Base-by-base conservation (phyloP, 768 basidiomycete genomes). In the Tulasnella sp. region DNA sequence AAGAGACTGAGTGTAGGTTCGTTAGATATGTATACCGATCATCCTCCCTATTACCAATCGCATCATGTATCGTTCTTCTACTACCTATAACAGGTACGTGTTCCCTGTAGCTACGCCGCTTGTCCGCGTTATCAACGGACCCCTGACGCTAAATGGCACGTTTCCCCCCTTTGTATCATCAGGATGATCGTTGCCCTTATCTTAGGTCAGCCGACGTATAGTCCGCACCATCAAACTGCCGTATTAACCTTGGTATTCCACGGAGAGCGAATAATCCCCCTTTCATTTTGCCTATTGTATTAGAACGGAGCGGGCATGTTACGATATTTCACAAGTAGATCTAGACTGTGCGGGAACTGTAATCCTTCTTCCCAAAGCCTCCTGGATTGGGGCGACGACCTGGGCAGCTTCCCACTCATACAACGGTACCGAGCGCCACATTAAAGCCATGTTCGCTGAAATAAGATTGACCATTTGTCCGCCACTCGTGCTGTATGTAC, bases 1-100 rank as follows among this genome's bases (percentile, higher is more conserved):
- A n/a, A n/a, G n/a, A n/a, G n/a, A n/a, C n/a, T n/a, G n/a, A n/a
- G n/a, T n/a, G n/a, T n/a, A n/a, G n/a, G n/a, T n/a, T n/a, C n/a
- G n/a, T n/a, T n/a, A n/a, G n/a, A n/a, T n/a, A n/a, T n/a, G n/a
- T n/a, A n/a, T n/a, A n/a, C n/a, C n/a, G n/a, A n/a, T n/a, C n/a
- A n/a, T n/a, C n/a, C n/a, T n/a, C n/a, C n/a, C n/a, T n/a, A n/a
- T n/a, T n/a, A n/a, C n/a, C n/a, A n/a, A n/a, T n/a, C n/a, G n/a
- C n/a, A 94, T 82, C 89, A 95, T 79, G 86, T 95, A 76, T 94
- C 93, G 75, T 94, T 93, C 86, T 94, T 94, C 87, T 94, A 93
- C 83, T 95, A 94, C 81, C 89, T 95, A 79, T 95, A n/a, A 94
- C 81, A 87, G 92, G 93, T 93, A 79, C 76, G 93, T 85, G 1